phyloP scores from a whole-genome alignment of 805 yeast genomes.

The Wickerhamiella galacta region DNA sequence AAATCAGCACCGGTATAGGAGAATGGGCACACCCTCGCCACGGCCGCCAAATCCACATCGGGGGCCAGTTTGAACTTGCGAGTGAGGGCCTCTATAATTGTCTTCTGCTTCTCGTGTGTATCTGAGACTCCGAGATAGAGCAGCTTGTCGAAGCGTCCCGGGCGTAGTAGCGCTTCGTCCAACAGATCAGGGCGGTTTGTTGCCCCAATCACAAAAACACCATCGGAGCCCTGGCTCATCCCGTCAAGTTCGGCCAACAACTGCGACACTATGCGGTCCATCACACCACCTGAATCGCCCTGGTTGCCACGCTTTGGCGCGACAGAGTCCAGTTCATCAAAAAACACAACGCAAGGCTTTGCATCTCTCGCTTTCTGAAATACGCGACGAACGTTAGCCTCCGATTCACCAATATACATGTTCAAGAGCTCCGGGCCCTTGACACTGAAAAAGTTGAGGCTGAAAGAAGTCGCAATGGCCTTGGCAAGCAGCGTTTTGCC shows the following conservation, averaged over 20 bases:
- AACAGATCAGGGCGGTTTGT: constrained; percentile 90
- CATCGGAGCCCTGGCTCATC: constrained; percentile 69
- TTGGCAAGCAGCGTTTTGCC: constrained; percentile 93
- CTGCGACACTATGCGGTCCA: constrained; percentile 97
- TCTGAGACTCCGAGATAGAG: constrained; percentile 85
- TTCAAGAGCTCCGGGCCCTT: constrained; percentile 94
- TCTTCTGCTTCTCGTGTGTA: constrained; percentile 73
- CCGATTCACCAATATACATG: constrained; percentile 98
- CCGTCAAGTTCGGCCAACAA: constrained; percentile 90
- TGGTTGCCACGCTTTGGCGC: constrained; percentile 98
- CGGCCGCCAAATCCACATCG: constrained; percentile 37
- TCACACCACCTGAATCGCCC: constrained; percentile 97
- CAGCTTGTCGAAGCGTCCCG: constrained; percentile 93
- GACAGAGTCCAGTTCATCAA: constrained; percentile 93
- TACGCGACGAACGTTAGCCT: constrained; percentile 88
- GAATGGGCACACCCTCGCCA: constrained; percentile 64
- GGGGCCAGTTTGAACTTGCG: constrained; percentile 46
- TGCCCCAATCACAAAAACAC: constrained; percentile 97
- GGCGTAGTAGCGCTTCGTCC: constrained; percentile 85
- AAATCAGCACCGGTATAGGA: constrained; percentile 98
- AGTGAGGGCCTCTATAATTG: constrained; percentile 74
- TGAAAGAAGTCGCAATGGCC: constrained; percentile 91
- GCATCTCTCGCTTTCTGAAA: constrained; percentile 93
- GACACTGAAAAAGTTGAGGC: constrained; percentile 86
- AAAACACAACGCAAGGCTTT: constrained; percentile 91